A percentile compares a stretch with the other conserved stretches of the same genome.
Conservation (phyloP, 2,329 filamentous ascomycete genomes). For the Tolypocladium sp. region DNA sequence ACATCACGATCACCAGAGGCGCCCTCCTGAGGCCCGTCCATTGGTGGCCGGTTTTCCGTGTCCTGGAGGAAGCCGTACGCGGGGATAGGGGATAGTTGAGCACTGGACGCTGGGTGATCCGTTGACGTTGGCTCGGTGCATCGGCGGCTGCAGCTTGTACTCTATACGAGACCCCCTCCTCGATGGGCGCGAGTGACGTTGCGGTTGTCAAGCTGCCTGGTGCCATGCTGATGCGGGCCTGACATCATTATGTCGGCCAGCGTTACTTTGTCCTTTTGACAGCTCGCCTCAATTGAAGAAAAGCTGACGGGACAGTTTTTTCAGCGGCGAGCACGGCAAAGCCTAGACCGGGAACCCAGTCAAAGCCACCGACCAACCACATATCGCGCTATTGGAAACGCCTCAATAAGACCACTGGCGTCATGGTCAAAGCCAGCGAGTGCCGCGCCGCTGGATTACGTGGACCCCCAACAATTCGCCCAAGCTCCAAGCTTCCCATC, state of each 20-base stretch:
- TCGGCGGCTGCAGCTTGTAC: not conserved
- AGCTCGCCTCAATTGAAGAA: not conserved
- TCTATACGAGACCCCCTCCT: not conserved
- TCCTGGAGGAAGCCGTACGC: not conserved
- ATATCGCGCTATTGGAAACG: not conserved
- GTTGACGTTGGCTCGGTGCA: not conserved
- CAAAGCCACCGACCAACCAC: not conserved
- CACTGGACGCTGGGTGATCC: not conserved
- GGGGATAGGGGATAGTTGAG: not conserved
- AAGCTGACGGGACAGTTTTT: too few species aligned
- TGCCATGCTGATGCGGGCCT: not conserved
- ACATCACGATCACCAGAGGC: not conserved
- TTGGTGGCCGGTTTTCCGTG: not conserved
- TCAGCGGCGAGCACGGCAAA: not conserved
- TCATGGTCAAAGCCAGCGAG: not conserved
- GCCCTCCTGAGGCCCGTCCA: not conserved
- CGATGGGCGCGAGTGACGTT: not conserved
- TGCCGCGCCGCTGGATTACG: not conserved
- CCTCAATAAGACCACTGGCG: not conserved
- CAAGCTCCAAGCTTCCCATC: too few species aligned
- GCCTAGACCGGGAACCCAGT: not conserved
- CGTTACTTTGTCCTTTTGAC: not conserved
- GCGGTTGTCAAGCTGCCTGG: not conserved
- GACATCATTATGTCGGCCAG: not conserved
- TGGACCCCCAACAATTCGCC: not conserved